phyloP scores from a whole-genome alignment of 169 alveolate genomes.

The Plasmodium falciparum region DNA sequence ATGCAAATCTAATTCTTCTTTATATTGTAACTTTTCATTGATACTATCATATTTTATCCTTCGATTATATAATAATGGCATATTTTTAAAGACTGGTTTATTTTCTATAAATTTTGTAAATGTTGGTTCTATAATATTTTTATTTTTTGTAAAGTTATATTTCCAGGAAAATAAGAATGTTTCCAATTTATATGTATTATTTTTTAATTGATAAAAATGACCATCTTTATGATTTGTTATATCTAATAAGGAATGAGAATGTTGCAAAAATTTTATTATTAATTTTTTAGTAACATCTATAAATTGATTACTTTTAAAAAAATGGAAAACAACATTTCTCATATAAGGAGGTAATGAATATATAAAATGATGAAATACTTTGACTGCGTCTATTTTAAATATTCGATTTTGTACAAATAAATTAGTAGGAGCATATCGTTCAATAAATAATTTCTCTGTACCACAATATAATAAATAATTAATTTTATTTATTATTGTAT shows the following conservation, averaged over 20 bases:
- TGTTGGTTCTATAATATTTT: conserved; percentile 5
- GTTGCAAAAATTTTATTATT: neutral
- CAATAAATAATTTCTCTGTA: conserved; percentile 9
- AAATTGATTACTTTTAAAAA: conserved; percentile 41
- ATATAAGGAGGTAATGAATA: conserved; percentile 16
- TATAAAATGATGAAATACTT: conserved; percentile 21
- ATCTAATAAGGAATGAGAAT: neutral
- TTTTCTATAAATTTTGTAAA: neutral
- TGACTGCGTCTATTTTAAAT: conserved; percentile 51
- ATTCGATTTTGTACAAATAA: neutral
- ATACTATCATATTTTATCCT: conserved; percentile 23
- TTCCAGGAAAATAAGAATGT: conserved; percentile 21
- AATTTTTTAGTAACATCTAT: neutral
- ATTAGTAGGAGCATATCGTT: conserved; percentile 40
- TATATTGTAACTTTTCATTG: neutral
- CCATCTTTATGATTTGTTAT: neutral
- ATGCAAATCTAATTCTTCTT: neutral
- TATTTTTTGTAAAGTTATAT: conserved; percentile 3
- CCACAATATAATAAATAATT: conserved; percentile 29
- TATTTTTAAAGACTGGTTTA: neutral
- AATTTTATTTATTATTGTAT: conserved; percentile 37
- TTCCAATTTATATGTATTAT: conserved; percentile 14
- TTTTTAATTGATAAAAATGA: conserved; percentile 3
- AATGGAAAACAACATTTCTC: conserved; percentile 5
- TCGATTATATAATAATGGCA: conserved; percentile 5